Evolutionary conservation across 2,329 filamentous ascomycete genomes (phyloP).

Genomic region (Neodidymelliopsis sp.): DNA sequence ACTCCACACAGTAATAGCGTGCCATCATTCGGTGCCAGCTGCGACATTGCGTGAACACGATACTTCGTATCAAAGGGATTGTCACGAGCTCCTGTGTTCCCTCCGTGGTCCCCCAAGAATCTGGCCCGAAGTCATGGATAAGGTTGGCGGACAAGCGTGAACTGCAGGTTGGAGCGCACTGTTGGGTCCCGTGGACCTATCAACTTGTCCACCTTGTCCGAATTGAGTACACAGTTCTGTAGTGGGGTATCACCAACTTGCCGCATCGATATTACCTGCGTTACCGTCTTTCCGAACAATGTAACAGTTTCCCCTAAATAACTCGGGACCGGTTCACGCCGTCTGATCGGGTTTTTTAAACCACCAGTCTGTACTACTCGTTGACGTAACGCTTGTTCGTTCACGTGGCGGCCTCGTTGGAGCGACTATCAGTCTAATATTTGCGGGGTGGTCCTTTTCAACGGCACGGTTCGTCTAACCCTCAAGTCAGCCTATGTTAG

Average conservation of each 20-base stretch:
- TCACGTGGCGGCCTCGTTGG: conserved; percentile 17
- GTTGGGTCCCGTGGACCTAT: conserved; percentile 19
- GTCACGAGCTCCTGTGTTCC: conserved; percentile 4
- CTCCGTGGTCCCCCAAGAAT: conserved; percentile 41
- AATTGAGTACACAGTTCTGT: conserved; percentile 23
- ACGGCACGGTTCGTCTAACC: conserved; percentile 10
- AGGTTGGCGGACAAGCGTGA: conserved; percentile 42
- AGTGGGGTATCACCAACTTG: conserved; percentile 28
- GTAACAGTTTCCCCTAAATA: conserved; percentile 31
- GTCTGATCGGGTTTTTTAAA: conserved; percentile 6
- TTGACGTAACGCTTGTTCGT: conserved; percentile 17
- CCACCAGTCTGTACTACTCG: conserved; percentile 7
- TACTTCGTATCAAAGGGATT: conserved; percentile 17
- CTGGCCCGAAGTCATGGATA: conserved; percentile 45
- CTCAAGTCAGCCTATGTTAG: conserved; percentile 23
- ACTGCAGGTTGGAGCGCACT: conserved; percentile 31
- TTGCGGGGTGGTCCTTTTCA: conserved; percentile 26
- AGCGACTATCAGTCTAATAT: conserved; percentile 10
- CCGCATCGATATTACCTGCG: conserved; percentile 23
- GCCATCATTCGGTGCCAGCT: not conserved
- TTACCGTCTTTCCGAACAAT: conserved; percentile 31
- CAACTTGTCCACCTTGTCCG: conserved; percentile 21
- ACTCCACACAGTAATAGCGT: not conserved
- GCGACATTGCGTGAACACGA: not conserved
- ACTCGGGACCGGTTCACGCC: conserved; percentile 15